Evolutionary conservation across 495 filamentous ascomycete genomes (phyloP), one percentile per base, ranked within the genome.

Genomic region (Neurospora tetrasperma): DNA sequence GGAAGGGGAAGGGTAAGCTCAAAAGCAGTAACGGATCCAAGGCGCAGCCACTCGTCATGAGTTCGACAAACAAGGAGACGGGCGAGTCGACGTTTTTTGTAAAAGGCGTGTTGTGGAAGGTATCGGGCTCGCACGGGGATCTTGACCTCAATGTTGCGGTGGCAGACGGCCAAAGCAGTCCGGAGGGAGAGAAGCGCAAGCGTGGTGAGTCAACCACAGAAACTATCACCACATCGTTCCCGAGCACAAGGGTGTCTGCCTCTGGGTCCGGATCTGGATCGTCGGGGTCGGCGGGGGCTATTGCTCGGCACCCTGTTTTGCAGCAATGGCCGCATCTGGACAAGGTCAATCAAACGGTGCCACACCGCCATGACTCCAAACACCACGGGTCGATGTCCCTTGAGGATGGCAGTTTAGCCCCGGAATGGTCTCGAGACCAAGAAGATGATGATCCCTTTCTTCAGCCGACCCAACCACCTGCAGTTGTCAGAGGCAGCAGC

Each of bases 31-130:
- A 31, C 7, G 9, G 41, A 62, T 7, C n/a, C 48, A 11, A 39
- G 35, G 12, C 6, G 42, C 9, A 73, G 72, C 27, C 62, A 46
- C 16, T 71, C 62, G 12, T 73, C 71, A 18, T 70, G 73, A 38
- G 71, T 62, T 46, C 73, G 70, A 14, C 42, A 11, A 35, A 46
- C 54, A 62, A 18, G 27, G 54, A 62, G 14, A 62, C 54, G 23
- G 54, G 73, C n/a, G 43, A 73, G n/a, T 31, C 62, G 5, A 72
- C 69, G 9, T 72, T 75, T 5, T 72, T 71, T 0, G 41, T 73
- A 1, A 66, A 42, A 42, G 69, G 69, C 8, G 71, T 72, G 7
- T 42, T 74, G 5, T 48, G 72, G 35, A 75, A 69, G 23, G 40
- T 74, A 11, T 54, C 77, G 0, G 66, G 20, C 39, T 69, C 73